Evolutionary conservation across 495 filamentous ascomycete genomes (phyloP).

Genomic region (Coniosporium apollinis): DNA sequence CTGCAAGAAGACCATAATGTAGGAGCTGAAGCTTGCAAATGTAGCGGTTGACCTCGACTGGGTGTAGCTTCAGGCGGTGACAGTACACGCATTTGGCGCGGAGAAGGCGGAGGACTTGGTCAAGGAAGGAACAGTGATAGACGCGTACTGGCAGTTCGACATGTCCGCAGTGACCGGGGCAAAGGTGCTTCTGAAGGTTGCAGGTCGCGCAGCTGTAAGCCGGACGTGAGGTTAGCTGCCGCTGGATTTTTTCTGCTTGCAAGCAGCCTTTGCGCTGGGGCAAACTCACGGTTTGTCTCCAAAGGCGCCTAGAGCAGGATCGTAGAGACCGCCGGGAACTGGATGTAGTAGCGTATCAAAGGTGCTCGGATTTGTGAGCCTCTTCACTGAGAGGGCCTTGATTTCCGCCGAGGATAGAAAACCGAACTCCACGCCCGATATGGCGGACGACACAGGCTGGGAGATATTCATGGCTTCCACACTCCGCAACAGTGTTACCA

Average conservation of each 20-base stretch:
- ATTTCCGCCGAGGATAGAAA: conserved; percentile 70
- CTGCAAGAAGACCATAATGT: conserved; percentile 64
- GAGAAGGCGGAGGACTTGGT: conserved; percentile 69
- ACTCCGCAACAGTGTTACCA: too few relatives aligned
- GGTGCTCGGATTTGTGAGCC: conserved; percentile 74
- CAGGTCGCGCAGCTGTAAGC: conserved; percentile 70
- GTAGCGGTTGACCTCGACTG: conserved; percentile 54
- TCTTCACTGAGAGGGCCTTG: conserved; percentile 74
- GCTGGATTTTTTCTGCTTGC: conserved; percentile 1
- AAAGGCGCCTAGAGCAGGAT: conserved; percentile 84
- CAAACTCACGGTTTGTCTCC: conserved; percentile 47
- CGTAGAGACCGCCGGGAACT: conserved; percentile 77
- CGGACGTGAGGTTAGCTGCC: conserved; percentile 7
- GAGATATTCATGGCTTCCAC: conserved; percentile 74
- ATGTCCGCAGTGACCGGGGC: conserved; percentile 86
- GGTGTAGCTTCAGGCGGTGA: conserved; percentile 58
- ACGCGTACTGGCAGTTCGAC: conserved; percentile 85
- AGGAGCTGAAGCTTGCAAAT: conserved; percentile 75
- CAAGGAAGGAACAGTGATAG: conserved; percentile 88
- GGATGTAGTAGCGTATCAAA: conserved; percentile 80
- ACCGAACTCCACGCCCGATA: conserved; percentile 78
- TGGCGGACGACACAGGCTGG: conserved; percentile 68
- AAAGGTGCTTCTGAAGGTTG: conserved; percentile 57
- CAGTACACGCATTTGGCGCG: conserved; percentile 83
- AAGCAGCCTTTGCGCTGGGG: too few relatives aligned